phyloP scores from a whole-genome alignment of 257 asterid genomes.

The Oldenlandia corymbosa region DNA sequence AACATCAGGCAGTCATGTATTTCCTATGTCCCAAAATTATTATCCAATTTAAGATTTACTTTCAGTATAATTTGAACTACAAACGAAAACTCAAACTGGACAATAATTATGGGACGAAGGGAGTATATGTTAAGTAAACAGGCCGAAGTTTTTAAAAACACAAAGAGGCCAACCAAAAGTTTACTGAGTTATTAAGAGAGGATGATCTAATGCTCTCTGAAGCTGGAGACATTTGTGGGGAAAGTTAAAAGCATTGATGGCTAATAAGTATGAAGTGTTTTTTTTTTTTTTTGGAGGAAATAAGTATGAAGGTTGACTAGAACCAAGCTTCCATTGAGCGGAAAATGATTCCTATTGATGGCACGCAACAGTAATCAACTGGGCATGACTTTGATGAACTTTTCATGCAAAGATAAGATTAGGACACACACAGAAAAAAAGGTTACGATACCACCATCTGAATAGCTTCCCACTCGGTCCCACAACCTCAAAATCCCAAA shows the following conservation, averaged over 20 bases:
- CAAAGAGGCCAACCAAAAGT: constrained; percentile 18
- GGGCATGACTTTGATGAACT: constrained; percentile 17
- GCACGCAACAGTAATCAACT: constrained; percentile 25
- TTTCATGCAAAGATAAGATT: constrained; percentile 23
- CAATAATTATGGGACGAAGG: neutral
- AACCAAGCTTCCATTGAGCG: constrained; percentile 15
- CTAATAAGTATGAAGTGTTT: constrained; percentile 14
- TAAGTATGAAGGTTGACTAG: constrained; percentile 23
- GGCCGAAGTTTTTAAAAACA: neutral
- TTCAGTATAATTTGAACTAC: too few relatives aligned
- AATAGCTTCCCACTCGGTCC: too few relatives aligned
- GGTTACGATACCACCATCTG: constrained; percentile 5
- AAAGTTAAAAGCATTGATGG: neutral
- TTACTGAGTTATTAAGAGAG: constrained; percentile 4
- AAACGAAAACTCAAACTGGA: too few relatives aligned
- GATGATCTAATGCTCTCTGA: neutral
- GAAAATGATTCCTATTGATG: constrained; percentile 25
- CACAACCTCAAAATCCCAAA: neutral
- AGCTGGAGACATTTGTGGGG: constrained; percentile 10
- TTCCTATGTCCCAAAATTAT: too few relatives aligned
- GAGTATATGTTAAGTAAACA: neutral
- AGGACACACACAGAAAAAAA: constrained; percentile 6
- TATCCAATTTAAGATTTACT: too few relatives aligned
- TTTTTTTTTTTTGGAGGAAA: too few relatives aligned
- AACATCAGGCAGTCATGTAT: neutral